Evolutionary conservation across 1,284 basidiomycete genomes (phyloP).

Genomic region (Phlebopus sp.): DNA sequence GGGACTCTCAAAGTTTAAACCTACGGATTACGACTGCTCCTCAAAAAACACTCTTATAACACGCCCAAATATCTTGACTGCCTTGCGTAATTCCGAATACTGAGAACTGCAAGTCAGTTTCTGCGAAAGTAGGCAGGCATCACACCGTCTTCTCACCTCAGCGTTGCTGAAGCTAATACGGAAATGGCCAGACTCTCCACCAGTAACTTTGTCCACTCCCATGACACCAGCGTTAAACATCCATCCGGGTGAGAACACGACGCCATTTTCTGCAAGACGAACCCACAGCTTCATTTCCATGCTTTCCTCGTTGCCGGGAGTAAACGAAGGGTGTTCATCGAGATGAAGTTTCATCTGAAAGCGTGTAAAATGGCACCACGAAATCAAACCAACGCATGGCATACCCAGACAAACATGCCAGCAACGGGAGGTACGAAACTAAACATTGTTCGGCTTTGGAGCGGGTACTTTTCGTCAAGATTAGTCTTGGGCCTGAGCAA

Average conservation of each 20-base stretch:
- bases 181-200: constrained; percentile 47
- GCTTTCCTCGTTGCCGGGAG: constrained; percentile 37
- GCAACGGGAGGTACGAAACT: constrained; percentile 70
- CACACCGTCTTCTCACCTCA: constrained; percentile 38
- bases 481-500: constrained; percentile 33
- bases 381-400: constrained; percentile 14
- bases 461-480: constrained; percentile 41
- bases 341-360: constrained; percentile 63
- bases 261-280: constrained; percentile 55
- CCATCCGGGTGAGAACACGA: constrained; percentile 59
- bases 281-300: constrained; percentile 57
- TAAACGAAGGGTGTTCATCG: constrained; percentile 53
- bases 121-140: background rate
- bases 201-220: constrained; percentile 18
- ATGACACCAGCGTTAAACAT: constrained; percentile 50
- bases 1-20: too few species aligned
- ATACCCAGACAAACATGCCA: constrained; percentile 70
- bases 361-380: background rate
- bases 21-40: constrained; percentile 29
- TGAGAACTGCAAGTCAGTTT: constrained; percentile 16
- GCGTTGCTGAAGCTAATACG: constrained; percentile 61
- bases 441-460: constrained; percentile 41
- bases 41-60: constrained; percentile 30
- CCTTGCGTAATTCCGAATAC: constrained; percentile 44
- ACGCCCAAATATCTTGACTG: constrained; percentile 41